Conservation (phyloP, 257 asterid genomes). For the Scutellaria minor region DNA sequence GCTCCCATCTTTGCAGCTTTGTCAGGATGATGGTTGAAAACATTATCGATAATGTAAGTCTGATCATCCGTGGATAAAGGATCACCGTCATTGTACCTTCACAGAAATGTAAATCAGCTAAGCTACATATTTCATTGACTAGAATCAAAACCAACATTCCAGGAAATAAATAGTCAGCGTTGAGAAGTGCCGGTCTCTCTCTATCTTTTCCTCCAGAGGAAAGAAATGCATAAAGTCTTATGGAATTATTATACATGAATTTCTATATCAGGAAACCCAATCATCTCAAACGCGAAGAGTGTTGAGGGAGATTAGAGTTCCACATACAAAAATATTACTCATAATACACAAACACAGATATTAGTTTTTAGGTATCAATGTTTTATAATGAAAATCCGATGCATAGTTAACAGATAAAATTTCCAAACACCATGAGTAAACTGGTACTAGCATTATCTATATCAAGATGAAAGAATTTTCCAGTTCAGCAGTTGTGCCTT, state of each 20-base stretch:
- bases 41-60: slow-evolving; percentile 67
- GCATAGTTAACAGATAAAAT: background rate
- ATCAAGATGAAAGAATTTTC: slow-evolving; percentile 15
- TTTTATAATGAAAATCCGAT: background rate
- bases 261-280: background rate
- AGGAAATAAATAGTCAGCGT: slow-evolving; percentile 15
- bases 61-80: slow-evolving; percentile 84
- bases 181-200: slow-evolving; percentile 7
- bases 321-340: slow-evolving; percentile 7
- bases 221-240: slow-evolving; percentile 1
- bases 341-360: background rate
- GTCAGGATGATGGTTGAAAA: slow-evolving; percentile 83
- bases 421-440: background rate
- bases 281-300: background rate
- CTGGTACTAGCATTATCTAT: slow-evolving; percentile 4
- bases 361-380: slow-evolving; percentile 1
- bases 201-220: background rate
- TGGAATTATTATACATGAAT: background rate
- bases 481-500: background rate
- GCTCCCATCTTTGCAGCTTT: slow-evolving; percentile 78
- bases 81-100: slow-evolving; percentile 88
- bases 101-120: slow-evolving; percentile 30
- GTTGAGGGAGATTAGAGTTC: slow-evolving; percentile 17
- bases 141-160: slow-evolving; percentile 14
- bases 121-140: background rate